Evolutionary conservation across 83 land plant species (phyloP).

Genomic region (Diphasiastrum complanatum): DNA sequence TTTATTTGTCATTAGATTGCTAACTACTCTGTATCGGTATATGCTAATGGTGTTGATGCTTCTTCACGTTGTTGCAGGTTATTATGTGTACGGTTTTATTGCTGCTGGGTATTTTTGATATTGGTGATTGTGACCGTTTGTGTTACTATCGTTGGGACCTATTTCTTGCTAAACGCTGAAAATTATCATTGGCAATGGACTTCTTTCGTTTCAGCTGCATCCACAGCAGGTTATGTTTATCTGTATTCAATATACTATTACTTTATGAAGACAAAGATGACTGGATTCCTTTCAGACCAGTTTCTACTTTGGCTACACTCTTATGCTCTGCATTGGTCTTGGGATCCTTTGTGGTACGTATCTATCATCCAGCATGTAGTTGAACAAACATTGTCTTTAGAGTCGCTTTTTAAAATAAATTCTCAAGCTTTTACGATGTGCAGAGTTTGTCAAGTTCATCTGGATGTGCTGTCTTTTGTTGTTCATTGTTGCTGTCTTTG

Average conservation of each 20-base stretch:
- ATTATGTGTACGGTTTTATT: slow-evolving; percentile 94
- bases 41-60: background rate
- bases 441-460: too few species aligned
- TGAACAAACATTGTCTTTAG: too few species aligned
- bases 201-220: slow-evolving; percentile 92
- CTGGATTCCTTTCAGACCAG: slow-evolving; percentile 96
- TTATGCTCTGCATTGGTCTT: slow-evolving; percentile 88
- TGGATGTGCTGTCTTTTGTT: too few species aligned
- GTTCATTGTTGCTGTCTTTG: slow-evolving; percentile 1
- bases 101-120: slow-evolving; percentile 85
- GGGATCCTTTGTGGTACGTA: slow-evolving; percentile 92
- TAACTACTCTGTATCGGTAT: too few species aligned
- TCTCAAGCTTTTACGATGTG: too few species aligned
- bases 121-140: slow-evolving; percentile 84
- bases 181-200: slow-evolving; percentile 99
- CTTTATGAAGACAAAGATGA: slow-evolving; percentile 93
- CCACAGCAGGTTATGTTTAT: slow-evolving; percentile 86
- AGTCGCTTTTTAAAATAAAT: too few species aligned
- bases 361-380: too few species aligned
- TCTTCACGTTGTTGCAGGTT: slow-evolving; percentile 47
- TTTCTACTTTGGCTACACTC: slow-evolving; percentile 94
- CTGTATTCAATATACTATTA: slow-evolving; percentile 89
- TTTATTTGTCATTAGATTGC: background rate
- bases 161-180: slow-evolving; percentile 93
- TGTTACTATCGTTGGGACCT: slow-evolving; percentile 93